Evolutionary conservation across 192 early-diverging fungal species (phyloP), one percentile per base, ranked within the genome.

Genomic region (Mortierella alpina): DNA sequence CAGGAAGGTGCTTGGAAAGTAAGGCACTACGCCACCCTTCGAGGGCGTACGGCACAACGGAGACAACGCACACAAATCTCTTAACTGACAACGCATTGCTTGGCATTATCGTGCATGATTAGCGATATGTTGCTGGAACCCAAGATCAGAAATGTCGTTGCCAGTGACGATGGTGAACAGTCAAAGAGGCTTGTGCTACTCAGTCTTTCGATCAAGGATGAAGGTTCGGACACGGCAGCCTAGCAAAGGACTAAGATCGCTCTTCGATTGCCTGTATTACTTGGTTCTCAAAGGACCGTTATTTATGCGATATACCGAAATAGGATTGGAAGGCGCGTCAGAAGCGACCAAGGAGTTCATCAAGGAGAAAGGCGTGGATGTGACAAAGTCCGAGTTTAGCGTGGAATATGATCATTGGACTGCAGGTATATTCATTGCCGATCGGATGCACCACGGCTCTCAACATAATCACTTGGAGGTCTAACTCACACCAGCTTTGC

Each of bases 351-450:
- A 84, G 59, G 66, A 85, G 54, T 91, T 89, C 47, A 84, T 85
- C 31, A 84, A 84, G 15, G 71, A 83, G 31, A 74, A 84, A 56
- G 83, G 81, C 7, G 72, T 88, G 7, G 88, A 86, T 7, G 22
- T 93, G n/a, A 83, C 87, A 22, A 51, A 72, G 17, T 87, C 92
- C 62, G 57, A 72, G n/a, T 54, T 95, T 6, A 75, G 86, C 11
- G 73, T 99, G 31, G 88, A 70, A 46, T 99, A 97, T 86, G 92
- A 94, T 31, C 92, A 96, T 79, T 99, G 96, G 96, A 90, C 91
- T 2, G 90, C 93, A 45, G 93, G 93, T 93, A 88, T 42, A 41
- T 60, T 7, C 66, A 8, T 40, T 40, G n/a, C 11, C 20, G 55
- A 51, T n/a, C 48, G 42, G 11, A 8, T 20, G n/a, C 11, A 22